phyloP scores from a whole-genome alignment of 352 stramenopile species.

The Halophytophthora polymorphica region DNA sequence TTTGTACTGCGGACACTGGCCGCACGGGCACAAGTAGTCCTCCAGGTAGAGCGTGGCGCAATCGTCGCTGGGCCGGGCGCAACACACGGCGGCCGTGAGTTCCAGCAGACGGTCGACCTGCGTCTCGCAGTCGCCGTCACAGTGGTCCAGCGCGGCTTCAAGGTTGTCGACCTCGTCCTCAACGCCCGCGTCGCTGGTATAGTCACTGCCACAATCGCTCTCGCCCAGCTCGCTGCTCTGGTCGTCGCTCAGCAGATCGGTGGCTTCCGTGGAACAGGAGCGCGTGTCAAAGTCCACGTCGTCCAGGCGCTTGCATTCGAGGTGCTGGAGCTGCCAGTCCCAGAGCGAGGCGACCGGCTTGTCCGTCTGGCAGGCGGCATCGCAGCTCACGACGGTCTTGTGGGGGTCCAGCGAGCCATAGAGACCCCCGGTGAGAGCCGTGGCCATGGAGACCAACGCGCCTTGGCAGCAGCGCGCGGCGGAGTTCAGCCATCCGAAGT shows the following conservation, averaged over 20 bases:
- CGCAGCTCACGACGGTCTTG: constrained; percentile 5
- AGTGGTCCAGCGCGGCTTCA: constrained; percentile 11
- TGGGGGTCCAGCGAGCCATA: constrained; percentile 6
- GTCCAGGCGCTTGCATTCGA: constrained; percentile 8
- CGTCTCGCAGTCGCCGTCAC: constrained; percentile 28
- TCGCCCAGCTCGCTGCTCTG: constrained; percentile 26
- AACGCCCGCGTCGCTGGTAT: constrained; percentile 19
- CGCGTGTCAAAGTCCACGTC: constrained; percentile 23
- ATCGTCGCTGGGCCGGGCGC: not conserved
- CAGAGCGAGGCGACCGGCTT: constrained; percentile 4
- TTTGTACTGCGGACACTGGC: constrained; percentile 58
- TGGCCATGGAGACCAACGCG: constrained; percentile 10
- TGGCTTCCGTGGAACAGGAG: constrained; percentile 48
- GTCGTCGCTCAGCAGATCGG: constrained; percentile 41
- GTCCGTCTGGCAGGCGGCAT: constrained; percentile 19
- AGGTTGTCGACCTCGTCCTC: constrained; percentile 12
- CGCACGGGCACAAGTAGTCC: constrained; percentile 64
- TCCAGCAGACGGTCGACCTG: constrained; percentile 30
- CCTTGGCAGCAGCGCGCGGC: constrained; percentile 6
- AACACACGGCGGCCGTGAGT: constrained; percentile 11
- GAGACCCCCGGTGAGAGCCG: constrained; percentile 16
- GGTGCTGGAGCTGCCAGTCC: constrained; percentile 8
- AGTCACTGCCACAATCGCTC: constrained; percentile 19
- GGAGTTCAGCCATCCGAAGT: constrained; percentile 7
- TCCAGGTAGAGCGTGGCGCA: constrained; percentile 34